Conservation (phyloP, 805 yeast species). For the Alloascoidea africana region DNA sequence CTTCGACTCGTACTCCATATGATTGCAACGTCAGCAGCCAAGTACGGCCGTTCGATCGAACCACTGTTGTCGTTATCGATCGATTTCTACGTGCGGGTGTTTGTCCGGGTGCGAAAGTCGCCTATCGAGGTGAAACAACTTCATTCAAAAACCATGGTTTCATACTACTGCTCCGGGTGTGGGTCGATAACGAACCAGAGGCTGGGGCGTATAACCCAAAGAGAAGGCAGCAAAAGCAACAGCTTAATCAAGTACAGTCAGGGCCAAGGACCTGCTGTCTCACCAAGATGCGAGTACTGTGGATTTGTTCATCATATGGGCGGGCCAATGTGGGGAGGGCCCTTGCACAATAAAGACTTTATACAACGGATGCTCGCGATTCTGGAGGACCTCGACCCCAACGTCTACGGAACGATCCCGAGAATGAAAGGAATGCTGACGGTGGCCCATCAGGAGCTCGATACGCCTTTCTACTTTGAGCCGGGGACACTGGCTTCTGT, state of each 20-base stretch:
- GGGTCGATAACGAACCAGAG: conserved; percentile 56
- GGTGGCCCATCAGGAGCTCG: conserved; percentile 60
- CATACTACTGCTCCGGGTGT: conserved; percentile 82
- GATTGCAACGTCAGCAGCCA: conserved; percentile 75
- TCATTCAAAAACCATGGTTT: conserved; percentile 61
- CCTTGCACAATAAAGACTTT: conserved; percentile 56
- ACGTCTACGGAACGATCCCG: conserved; percentile 60
- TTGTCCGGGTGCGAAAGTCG: conserved; percentile 60
- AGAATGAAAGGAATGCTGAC: conserved; percentile 90
- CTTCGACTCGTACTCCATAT: conserved; percentile 66
- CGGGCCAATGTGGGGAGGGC: conserved; percentile 95
- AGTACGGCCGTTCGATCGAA: conserved; percentile 73
- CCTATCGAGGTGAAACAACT: conserved; percentile 74
- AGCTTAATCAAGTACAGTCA: conserved; percentile 34
- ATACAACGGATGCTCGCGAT: conserved; percentile 46
- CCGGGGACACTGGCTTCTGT: conserved; percentile 65
- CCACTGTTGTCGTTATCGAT: conserved; percentile 78
- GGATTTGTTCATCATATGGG: conserved; percentile 57
- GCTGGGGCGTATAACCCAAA: conserved; percentile 41
- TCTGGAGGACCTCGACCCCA: conserved; percentile 32
- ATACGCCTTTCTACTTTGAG: conserved; percentile 68
- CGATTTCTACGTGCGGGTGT: conserved; percentile 84
- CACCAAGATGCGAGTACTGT: conserved; percentile 55
- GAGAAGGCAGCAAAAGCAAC: conserved; percentile 9
- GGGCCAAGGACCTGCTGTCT: conserved; percentile 49